Evolutionary conservation across 108 stramenopile species (phyloP).

Genomic region (Skeletonema grethae): DNA sequence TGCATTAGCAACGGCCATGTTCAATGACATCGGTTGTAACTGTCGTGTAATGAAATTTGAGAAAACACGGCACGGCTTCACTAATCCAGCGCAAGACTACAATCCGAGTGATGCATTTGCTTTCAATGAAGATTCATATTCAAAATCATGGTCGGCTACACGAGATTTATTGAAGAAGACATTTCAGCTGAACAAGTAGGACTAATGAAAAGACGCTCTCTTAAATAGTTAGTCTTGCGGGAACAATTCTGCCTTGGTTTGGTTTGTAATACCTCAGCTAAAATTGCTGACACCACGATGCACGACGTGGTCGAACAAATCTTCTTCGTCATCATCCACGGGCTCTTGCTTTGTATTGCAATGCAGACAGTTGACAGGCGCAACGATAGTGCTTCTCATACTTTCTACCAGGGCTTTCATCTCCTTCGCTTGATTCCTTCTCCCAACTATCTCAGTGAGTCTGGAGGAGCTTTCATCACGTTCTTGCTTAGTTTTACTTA

Average conservation of each 20-base stretch:
- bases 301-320: not conserved
- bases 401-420: conserved; percentile 34
- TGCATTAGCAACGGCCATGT: conserved; percentile 34
- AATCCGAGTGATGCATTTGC: conserved; percentile 66
- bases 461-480: conserved; percentile 17
- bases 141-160: conserved; percentile 18
- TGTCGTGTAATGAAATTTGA: conserved; percentile 39
- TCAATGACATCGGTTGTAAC: conserved; percentile 27
- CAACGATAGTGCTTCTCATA: conserved; percentile 15
- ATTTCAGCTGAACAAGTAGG: not conserved
- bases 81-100: conserved; percentile 77
- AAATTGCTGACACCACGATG: not conserved
- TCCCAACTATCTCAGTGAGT: conserved; percentile 21
- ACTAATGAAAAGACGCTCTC: not conserved
- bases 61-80: conserved; percentile 73
- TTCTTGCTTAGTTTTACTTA: conserved; percentile 11
- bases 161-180: conserved; percentile 8
- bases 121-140: conserved; percentile 48
- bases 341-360: not conserved
- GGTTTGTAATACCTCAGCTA: not conserved
- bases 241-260: not conserved
- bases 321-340: not conserved
- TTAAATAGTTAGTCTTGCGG: not conserved
- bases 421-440: conserved; percentile 31
- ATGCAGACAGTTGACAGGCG: not conserved